Evolutionary conservation across 192 early-diverging fungal species (phyloP), one percentile per base, ranked within the genome.

Genomic region (Entomortierella lignicola): DNA sequence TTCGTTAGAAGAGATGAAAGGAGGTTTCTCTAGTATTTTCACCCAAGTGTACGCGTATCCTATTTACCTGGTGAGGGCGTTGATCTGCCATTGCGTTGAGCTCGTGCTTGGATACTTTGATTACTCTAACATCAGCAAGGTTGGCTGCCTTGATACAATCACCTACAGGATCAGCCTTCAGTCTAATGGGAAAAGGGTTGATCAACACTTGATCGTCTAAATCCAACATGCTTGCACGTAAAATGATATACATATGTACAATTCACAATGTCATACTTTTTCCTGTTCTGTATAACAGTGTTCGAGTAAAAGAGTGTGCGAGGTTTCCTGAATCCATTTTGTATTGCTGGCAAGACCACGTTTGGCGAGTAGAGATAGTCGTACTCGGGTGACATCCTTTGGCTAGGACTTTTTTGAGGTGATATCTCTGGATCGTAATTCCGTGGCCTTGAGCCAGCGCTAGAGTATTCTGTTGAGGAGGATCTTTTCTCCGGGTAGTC

Each of bases 31-130:
- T n/a, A n/a, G n/a, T n/a, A n/a, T n/a, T n/a, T n/a, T n/a, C n/a
- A n/a, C n/a, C n/a, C n/a, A n/a, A n/a, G n/a, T n/a, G n/a, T n/a
- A 17, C n/a, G 31, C 26, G 18, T 47, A n/a, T 30, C 13, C 13
- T 70, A n/a, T 17, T 25, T 83, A 85, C 85, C 68, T 88, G 87
- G 52, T 88, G 87, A 29, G 87, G 85, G 27, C 82, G 70, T 29
- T 86, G 81, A 4, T 69, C 72, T 29, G 81, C 72, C 69, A 88
- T 41, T 37, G 81, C 81, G 32, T 86, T 88, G 21, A 88, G 51
- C 17, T 77, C 57, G 17, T 84, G 82, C 53, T 88, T 88, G 17
- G 79, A 72, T 5, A 66, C 69, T 39, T 41, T 65, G 3, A 70
- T 21, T 1, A 82, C 63, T 12, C 61, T 65, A 27, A 88, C 66